phyloP scores from a whole-genome alignment of 495 filamentous ascomycete species.

The Penicillium daleae region DNA sequence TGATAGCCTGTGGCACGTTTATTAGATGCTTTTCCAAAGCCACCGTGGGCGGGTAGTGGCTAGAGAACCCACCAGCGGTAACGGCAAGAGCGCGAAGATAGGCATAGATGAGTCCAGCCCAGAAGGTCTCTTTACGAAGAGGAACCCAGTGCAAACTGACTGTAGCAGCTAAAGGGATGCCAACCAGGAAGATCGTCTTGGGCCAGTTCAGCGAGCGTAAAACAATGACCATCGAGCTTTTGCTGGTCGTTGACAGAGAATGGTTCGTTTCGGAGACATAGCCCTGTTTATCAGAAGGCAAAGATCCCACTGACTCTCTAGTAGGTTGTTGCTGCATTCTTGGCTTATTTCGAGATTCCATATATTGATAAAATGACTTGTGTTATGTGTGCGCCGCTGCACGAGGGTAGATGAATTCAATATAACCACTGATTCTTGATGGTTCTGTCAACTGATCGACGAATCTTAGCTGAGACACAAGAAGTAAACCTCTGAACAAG shows the following conservation, averaged over 20 bases:
- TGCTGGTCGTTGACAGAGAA: background rate
- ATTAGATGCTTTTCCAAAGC: background rate
- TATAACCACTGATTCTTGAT: background rate
- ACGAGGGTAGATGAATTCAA: background rate
- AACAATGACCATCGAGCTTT: background rate
- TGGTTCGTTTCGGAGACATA: background rate
- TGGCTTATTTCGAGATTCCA: background rate
- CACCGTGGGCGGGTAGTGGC: background rate
- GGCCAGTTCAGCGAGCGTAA: conserved; percentile 13
- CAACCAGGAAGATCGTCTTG: conserved; percentile 11
- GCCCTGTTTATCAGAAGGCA: background rate
- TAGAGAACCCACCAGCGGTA: conserved; percentile 13
- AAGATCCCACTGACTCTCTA: background rate
- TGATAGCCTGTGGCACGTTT: conserved; percentile 64
- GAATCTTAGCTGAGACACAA: background rate
- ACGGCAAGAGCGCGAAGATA: conserved; percentile 13
- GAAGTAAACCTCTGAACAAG: background rate
- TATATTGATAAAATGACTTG: background rate
- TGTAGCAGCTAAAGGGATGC: conserved; percentile 11
- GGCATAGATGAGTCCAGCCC: conserved; percentile 8
- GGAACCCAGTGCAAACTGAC: conserved; percentile 12
- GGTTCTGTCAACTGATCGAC: background rate
- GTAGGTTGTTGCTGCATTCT: background rate
- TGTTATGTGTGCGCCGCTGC: background rate
- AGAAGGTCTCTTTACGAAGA: background rate